phyloP scores from a whole-genome alignment of 2,329 filamentous ascomycete genomes.

The Mariannaea sp. region DNA sequence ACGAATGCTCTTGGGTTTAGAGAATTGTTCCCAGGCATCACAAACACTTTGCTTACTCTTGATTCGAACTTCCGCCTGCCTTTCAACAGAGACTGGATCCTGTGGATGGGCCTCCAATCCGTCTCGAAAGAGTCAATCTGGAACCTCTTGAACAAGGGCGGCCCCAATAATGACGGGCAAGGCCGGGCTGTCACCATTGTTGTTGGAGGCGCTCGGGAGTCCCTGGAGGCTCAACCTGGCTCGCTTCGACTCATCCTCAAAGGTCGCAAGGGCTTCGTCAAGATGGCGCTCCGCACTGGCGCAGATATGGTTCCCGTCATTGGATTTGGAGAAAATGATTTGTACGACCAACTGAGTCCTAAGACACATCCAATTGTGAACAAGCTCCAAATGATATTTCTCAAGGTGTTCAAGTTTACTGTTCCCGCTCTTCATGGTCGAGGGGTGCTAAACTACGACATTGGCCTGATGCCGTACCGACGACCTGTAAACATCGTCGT shows the following conservation, averaged over 20 bases:
- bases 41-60: slow-evolving; percentile 90
- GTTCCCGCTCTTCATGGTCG: slow-evolving; percentile 87
- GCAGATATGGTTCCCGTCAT: slow-evolving; percentile 92
- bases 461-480: slow-evolving; percentile 93
- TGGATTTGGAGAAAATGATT: slow-evolving; percentile 92
- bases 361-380: slow-evolving; percentile 79
- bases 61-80: slow-evolving; percentile 95
- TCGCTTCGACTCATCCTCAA: slow-evolving; percentile 78
- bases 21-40: slow-evolving; percentile 90
- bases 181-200: slow-evolving; percentile 97
- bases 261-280: slow-evolving; percentile 89
- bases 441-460: slow-evolving; percentile 97
- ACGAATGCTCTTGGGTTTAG: slow-evolving; percentile 89
- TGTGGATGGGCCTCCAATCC: slow-evolving; percentile 83
- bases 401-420: slow-evolving; percentile 89
- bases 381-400: slow-evolving; percentile 79
- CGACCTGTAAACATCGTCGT: slow-evolving; percentile 87
- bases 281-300: slow-evolving; percentile 88
- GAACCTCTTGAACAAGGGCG: slow-evolving; percentile 82
- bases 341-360: slow-evolving; percentile 88
- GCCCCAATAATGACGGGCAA: slow-evolving; percentile 78
- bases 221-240: slow-evolving; percentile 83
- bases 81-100: slow-evolving; percentile 91
- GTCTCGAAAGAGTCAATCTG: slow-evolving; percentile 92
- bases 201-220: slow-evolving; percentile 89